phyloP scores from a whole-genome alignment of 441 rosid species.

The Gossypium trilobum region DNA sequence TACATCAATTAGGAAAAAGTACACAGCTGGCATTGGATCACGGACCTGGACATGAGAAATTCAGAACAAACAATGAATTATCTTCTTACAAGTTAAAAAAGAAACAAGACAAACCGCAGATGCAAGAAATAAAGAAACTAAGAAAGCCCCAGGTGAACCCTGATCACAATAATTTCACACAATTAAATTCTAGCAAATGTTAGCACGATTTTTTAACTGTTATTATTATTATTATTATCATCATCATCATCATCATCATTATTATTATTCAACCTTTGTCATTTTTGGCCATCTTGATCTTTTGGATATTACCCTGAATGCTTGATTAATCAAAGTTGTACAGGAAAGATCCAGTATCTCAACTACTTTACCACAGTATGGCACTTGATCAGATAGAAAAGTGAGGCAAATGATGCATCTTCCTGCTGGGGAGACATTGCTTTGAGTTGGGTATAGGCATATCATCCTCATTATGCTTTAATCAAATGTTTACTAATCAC shows the following conservation, averaged over 20 bases:
- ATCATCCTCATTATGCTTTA: not conserved
- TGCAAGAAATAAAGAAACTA: not conserved
- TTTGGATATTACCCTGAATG: not conserved
- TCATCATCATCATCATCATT: not conserved
- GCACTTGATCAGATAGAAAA: not conserved
- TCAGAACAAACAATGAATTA: slow-evolving; percentile 5
- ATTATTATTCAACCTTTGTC: not conserved
- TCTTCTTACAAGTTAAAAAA: not conserved
- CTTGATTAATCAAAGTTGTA: not conserved
- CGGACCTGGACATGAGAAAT: slow-evolving; percentile 50
- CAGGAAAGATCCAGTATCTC: not conserved
- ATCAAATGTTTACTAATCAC: not conserved
- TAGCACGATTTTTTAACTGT: not conserved
- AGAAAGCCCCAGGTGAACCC: not conserved
- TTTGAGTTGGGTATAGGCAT: not conserved
- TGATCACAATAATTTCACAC: not conserved
- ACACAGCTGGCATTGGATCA: slow-evolving; percentile 93
- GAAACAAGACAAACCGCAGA: not conserved
- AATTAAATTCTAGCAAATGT: not conserved
- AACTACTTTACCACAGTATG: not conserved
- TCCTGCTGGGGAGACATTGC: not conserved
- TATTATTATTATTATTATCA: not conserved
- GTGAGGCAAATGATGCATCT: not conserved
- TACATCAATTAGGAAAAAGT: slow-evolving; percentile 83
- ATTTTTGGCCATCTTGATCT: not conserved